Evolutionary conservation across 805 yeast genomes (phyloP).

Genomic region (Metschnikowia gelsemii): DNA sequence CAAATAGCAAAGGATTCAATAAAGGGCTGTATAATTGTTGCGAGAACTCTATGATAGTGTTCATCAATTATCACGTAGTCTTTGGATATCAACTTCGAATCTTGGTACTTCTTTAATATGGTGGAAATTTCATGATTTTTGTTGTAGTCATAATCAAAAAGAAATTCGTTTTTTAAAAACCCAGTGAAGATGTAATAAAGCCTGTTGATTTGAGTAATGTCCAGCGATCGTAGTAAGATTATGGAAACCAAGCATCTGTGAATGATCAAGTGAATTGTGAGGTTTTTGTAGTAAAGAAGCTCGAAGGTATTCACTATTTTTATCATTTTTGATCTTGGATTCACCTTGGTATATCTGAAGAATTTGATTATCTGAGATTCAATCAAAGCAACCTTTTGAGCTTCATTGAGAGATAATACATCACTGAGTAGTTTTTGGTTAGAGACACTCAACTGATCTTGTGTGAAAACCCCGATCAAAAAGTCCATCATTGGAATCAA

Average conservation of each 20-base stretch:
- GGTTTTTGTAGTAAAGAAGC: conserved; percentile 57
- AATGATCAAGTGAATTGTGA: conserved; percentile 53
- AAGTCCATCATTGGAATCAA: conserved; percentile 33
- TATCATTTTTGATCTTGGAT: conserved; percentile 14
- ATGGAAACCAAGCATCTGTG: conserved; percentile 50
- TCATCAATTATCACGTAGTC: conserved; percentile 25
- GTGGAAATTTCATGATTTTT: conserved; percentile 27
- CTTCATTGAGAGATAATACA: conserved; percentile 21
- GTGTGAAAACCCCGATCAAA: conserved; percentile 24
- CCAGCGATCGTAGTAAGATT: conserved; percentile 37
- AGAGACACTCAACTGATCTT: conserved; percentile 23
- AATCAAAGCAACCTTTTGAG: conserved; percentile 26
- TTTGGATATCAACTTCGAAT: conserved; percentile 19
- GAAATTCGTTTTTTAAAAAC: conserved; percentile 41
- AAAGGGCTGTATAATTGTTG: conserved; percentile 35
- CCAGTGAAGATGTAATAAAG: conserved; percentile 37
- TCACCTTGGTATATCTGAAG: conserved; percentile 19
- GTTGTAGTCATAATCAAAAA: conserved; percentile 42
- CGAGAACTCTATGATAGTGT: conserved; percentile 25
- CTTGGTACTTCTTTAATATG: conserved; percentile 25
- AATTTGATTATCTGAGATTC: conserved; percentile 28
- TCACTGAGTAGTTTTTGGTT: conserved; percentile 25
- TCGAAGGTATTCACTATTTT: conserved; percentile 51
- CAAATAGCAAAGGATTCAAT: conserved; percentile 34
- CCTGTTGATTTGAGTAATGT: conserved; percentile 24